Conservation (phyloP, 805 yeast genomes). For the Starmerella sp. region DNA sequence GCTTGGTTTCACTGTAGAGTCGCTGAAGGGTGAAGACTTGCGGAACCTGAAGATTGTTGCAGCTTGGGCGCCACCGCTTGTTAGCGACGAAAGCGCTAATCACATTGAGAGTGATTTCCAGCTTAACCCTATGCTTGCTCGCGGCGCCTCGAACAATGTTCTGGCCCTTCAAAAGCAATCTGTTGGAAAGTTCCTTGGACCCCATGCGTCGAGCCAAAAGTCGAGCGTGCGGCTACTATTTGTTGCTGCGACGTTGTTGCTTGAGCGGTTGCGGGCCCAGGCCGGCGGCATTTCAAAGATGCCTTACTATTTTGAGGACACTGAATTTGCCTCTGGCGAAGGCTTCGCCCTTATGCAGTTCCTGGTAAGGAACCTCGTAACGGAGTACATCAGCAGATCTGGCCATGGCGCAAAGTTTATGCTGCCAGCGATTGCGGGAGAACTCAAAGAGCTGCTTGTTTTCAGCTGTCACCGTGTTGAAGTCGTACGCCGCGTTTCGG, state of each 20-base stretch:
- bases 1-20: conserved; percentile 64
- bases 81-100: conserved; percentile 66
- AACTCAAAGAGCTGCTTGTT: conserved; percentile 55
- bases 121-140: conserved; percentile 75
- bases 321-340: conserved; percentile 56
- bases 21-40: conserved; percentile 38
- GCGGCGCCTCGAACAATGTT: conserved; percentile 51
- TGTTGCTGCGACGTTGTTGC: conserved; percentile 64
- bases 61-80: conserved; percentile 74
- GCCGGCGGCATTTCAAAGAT: conserved; percentile 74
- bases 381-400: conserved; percentile 33
- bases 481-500: conserved; percentile 67
- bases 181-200: conserved; percentile 2
- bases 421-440: conserved; percentile 26
- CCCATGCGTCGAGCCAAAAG: background rate
- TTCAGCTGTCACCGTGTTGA: conserved; percentile 68
- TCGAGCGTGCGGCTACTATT: conserved; percentile 54
- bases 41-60: conserved; percentile 59
- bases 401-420: conserved; percentile 6
- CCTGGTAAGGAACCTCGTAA: conserved; percentile 49
- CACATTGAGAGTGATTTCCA: conserved; percentile 87
- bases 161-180: conserved; percentile 28
- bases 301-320: conserved; percentile 73
- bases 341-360: conserved; percentile 57
- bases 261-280: conserved; percentile 68